phyloP scores from a whole-genome alignment of 2,329 filamentous ascomycete genomes.

The Phialemonium atrogriseum region DNA sequence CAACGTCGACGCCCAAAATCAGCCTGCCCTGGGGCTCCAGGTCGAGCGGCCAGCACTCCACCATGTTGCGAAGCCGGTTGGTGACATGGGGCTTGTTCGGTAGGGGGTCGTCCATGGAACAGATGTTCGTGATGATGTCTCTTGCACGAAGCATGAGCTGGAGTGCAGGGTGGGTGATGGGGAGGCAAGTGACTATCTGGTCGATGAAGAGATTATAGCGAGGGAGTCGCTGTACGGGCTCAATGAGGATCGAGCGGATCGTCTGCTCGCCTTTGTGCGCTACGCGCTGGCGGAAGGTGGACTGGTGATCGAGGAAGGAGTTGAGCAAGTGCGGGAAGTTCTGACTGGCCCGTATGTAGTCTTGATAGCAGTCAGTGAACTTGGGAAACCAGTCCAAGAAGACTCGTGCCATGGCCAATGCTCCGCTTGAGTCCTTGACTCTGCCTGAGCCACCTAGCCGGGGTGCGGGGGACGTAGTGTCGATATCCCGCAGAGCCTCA shows the following conservation, averaged over 20 bases:
- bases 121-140: constrained; percentile 93
- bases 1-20: constrained; percentile 71
- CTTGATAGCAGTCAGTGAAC: constrained; percentile 83
- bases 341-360: constrained; percentile 87
- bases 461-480: constrained; percentile 37
- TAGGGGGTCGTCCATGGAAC: constrained; percentile 71
- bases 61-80: constrained; percentile 65
- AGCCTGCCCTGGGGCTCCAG: constrained; percentile 70
- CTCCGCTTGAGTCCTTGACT: constrained; percentile 66
- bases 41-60: constrained; percentile 67
- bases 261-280: constrained; percentile 82
- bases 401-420: constrained; percentile 67
- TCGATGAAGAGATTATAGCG: constrained; percentile 96
- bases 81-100: constrained; percentile 66
- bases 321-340: constrained; percentile 77
- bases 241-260: constrained; percentile 85
- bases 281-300: constrained; percentile 73
- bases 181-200: constrained; percentile 81
- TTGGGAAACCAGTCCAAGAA: constrained; percentile 88
- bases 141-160: constrained; percentile 77
- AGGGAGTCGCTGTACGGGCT: constrained; percentile 88
- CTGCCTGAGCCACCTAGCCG: constrained; percentile 35
- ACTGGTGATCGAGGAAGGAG: constrained; percentile 68
- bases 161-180: constrained; percentile 77
- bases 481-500: constrained; percentile 68